Base-by-base conservation (phyloP, 208 protist genomes). In the Crithidia bombi region DNA sequence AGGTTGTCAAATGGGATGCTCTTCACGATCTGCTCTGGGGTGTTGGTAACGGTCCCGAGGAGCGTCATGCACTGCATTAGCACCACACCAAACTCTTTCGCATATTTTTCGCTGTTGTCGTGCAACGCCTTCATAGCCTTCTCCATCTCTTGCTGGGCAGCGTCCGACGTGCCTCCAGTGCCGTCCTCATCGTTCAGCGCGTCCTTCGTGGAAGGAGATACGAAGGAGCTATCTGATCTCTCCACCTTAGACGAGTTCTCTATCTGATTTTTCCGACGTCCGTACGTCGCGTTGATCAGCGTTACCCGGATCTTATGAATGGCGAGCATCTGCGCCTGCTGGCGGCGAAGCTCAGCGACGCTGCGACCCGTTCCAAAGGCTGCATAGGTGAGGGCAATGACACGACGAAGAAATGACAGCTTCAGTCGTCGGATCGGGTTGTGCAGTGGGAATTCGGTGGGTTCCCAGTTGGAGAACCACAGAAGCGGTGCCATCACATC, bases 401-500 rank as follows among this genome's bases (percentile, higher is more conserved):
- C 38, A 4, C 79, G 66, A 11, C 73, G 66, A 25, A 84, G 57
- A 10, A 84, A 61, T 3, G 79, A 73, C 23, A 84, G 65, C 70
- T 84, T 84, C 66, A 84, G 57, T 1, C 71, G 65, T 2, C 79
- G 72, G 28, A 84, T 74, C 21, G 75, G 75, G 52, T 84, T 84
- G 44, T 69, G 73, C 23, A 79, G 49, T 17, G 68, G 51, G 67
- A 80, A 84, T 55, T 84, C 69, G 0, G 50, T 44, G 21, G 79
- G 79, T 69, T 84, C 79, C 79, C 73, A 80, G 61, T 77, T 79
- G 1, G 68, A 36, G 56, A 80, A 80, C 79, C 79, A 84, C 65
- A 84, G 59, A 52, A 84, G 61, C 14, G 73, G 61, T 28, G 73
- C 59, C 59, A 79, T 65, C 56, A 67, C 25, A 1, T 66, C 47